Percentiles rank a stretch among this genome's conserved stretches.
Evolutionary conservation across 495 filamentous ascomycete genomes (phyloP).

Genomic region (Aspergillus baeticus): DNA sequence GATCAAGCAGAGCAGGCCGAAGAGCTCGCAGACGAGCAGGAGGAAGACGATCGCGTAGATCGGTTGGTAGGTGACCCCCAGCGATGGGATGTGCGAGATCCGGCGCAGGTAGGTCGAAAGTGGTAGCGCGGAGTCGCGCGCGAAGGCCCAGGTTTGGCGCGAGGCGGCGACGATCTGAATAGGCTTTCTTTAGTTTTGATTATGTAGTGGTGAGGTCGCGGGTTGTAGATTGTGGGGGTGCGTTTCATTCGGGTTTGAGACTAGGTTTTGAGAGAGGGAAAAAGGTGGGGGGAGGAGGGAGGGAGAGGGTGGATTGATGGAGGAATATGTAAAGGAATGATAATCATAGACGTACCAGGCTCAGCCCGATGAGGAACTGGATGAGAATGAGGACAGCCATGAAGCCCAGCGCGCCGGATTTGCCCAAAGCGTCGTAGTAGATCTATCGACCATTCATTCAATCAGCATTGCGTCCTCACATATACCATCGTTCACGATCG

Average conservation of each 20-base stretch:
- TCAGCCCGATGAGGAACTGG: conserved; percentile 48
- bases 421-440: conserved; percentile 47
- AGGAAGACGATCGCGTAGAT: conserved; percentile 55
- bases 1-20: conserved; percentile 56
- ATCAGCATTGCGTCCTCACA: not conserved
- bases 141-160: conserved; percentile 57
- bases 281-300: conserved; percentile 25
- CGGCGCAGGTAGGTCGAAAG: conserved; percentile 57
- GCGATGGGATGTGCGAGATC: conserved; percentile 36
- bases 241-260: too few relatives aligned
- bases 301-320: too few relatives aligned
- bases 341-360: conserved; percentile 34
- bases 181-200: too few relatives aligned
- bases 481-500: too few relatives aligned
- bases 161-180: conserved; percentile 49
- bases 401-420: conserved; percentile 44
- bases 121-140: conserved; percentile 55
- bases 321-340: too few relatives aligned
- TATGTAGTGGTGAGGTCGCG: too few relatives aligned
- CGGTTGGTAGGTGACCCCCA: conserved; percentile 51
- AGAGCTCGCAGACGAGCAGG: conserved; percentile 47
- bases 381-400: conserved; percentile 42
- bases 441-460: conserved; percentile 28
- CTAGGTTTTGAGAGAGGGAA: not conserved
- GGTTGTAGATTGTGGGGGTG: too few relatives aligned